phyloP scores from a whole-genome alignment of 2,329 filamentous ascomycete genomes.

The Orbilia blumenaviensis region DNA sequence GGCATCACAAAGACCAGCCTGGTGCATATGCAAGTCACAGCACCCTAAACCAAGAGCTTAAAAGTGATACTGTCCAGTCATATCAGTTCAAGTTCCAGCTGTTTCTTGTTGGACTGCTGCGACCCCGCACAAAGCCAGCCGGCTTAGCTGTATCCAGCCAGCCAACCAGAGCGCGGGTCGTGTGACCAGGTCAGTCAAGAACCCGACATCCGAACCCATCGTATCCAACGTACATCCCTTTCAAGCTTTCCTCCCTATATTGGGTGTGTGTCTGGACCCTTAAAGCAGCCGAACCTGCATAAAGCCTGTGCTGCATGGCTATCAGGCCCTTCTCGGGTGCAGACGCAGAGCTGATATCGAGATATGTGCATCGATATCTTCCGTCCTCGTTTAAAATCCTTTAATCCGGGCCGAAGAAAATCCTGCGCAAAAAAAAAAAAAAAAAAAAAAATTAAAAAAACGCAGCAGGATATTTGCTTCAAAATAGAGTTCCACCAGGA shows the following conservation, averaged over 20 bases:
- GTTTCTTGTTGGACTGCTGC: not conserved
- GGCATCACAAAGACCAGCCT: not conserved
- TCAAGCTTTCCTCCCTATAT: not conserved
- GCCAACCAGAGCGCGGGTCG: slow-evolving; percentile 2
- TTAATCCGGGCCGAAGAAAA: not conserved
- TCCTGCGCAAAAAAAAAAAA: too few relatives aligned
- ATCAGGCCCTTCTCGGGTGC: too few relatives aligned
- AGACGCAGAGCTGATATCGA: not conserved
- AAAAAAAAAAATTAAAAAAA: not conserved
- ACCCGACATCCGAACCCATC: slow-evolving; percentile 16
- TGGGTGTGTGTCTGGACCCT: not conserved
- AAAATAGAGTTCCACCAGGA: not conserved
- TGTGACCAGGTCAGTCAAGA: slow-evolving; percentile 17
- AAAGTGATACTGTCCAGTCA: not conserved
- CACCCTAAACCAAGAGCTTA: not conserved
- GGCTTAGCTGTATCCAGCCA: not conserved
- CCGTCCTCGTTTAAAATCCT: not conserved
- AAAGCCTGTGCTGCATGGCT: slow-evolving; percentile 5
- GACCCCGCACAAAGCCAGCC: slow-evolving; percentile 10
- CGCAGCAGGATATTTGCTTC: not conserved
- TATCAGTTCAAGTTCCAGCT: not conserved
- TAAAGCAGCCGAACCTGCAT: slow-evolving; percentile 8
- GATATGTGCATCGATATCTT: not conserved
- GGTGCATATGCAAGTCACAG: slow-evolving; percentile 8
- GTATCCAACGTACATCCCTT: not conserved